Evolutionary conservation across 192 early-diverging fungal species (phyloP), one percentile per base, ranked within the genome.

Genomic region (Coemansia sp.): DNA sequence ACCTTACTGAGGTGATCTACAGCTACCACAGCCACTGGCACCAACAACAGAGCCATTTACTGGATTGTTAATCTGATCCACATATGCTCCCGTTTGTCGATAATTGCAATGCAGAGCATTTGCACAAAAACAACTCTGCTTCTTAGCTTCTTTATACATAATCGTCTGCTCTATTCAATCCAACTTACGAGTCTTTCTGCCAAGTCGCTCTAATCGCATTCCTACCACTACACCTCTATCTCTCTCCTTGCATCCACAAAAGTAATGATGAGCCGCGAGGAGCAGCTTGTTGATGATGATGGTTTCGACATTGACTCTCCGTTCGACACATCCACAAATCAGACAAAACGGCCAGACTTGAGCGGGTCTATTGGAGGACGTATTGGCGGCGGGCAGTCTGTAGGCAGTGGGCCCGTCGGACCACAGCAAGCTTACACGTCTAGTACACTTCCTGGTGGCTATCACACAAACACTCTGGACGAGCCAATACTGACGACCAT

Each of bases 401-500:
- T 33, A 50, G 57, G 56, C 32, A 31, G 53, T 30, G 23, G 54
- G 31, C 20, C 70, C 30, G 36, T 65, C 23, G 78, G 78, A 5
- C 78, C 69, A 4, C 78, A 81, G 57, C 39, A 67, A 17, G 59
- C 72, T 24, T 75, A 75, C 60, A 57, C 60, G 50, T 81, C 78
- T 11, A 67, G 67, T 57, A 27, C 78, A 21, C 62, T 82, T 51
- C 80, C 80, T 0, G 80, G 80, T 27, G 81, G 81, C 54, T 78
- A 83, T 56, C 76, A 71, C 62, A 67, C 70, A 63, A 85, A 96
- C 81, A 98, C 96, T 19, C 84, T 98, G 19, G 96, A 98, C 82
- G 96, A 98, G 72, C 95, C 96, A 29, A 93, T 98, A 9, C 88
- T 88, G 61, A 90, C 87, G 20, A 98, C 96, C 51, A 90, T 97